A percentile compares a stretch with the other conserved stretches of the same genome.
phyloP scores from a whole-genome alignment of 2,329 filamentous ascomycete species.

The Trichoderma semiorbis region DNA sequence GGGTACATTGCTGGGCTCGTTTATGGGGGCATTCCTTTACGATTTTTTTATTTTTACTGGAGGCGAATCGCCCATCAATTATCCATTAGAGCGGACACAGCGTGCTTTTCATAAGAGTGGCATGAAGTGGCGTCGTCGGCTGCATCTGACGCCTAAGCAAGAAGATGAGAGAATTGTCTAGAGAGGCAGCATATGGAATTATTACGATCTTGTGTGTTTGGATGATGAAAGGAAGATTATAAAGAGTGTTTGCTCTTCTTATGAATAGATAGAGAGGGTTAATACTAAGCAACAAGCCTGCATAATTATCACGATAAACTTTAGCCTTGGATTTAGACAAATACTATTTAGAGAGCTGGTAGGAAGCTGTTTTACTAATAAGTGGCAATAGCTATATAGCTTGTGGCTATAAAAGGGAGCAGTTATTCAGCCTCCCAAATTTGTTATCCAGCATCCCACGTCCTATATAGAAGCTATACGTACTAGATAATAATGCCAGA shows the following conservation, averaged over 20 bases:
- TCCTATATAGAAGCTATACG: too few species aligned
- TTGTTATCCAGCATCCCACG: too few species aligned
- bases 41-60: constrained; percentile 5
- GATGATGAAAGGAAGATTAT: neutral
- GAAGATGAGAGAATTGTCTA: neutral
- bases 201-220: neutral
- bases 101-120: neutral
- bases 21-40: neutral
- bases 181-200: neutral
- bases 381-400: neutral
- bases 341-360: neutral
- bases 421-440: too few species aligned
- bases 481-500: too few species aligned
- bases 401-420: neutral
- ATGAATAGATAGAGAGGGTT: neutral
- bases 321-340: neutral
- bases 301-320: neutral
- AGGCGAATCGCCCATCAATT: neutral
- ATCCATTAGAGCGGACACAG: constrained; percentile 3
- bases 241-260: neutral
- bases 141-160: neutral
- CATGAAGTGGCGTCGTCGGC: constrained; percentile 1
- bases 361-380: neutral
- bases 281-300: neutral
- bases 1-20: neutral